These are phyloP conservation scores for Neoscytalidium dimidiatum DNA, from an alignment of 2,329 filamentous ascomycete genomes.

Conservation along the genomic window DNA sequence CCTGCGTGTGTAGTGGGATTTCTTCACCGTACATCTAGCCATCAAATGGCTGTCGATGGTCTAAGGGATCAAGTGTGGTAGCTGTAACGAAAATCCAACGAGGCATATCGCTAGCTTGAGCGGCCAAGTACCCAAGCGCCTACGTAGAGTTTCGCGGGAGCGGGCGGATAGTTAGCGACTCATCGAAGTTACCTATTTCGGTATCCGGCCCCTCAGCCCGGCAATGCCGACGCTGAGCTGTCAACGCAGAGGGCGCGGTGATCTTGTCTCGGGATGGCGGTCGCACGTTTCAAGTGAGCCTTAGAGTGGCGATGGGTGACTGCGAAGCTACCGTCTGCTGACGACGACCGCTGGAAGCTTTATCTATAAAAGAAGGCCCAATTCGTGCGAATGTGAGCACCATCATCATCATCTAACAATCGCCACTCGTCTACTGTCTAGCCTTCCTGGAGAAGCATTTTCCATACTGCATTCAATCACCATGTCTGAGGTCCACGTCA, in stretches of 20 bases:
- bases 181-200: not conserved
- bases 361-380: not conserved
- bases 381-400: not conserved
- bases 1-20: too few species aligned
- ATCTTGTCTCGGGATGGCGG: not conserved
- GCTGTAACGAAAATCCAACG: too few species aligned
- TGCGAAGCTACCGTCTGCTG: not conserved
- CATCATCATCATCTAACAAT: not conserved
- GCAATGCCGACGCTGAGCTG: not conserved
- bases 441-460: not conserved
- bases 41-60: too few species aligned
- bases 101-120: not conserved
- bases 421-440: not conserved
- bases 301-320: not conserved
- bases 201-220: not conserved
- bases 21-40: too few species aligned
- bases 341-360: not conserved
- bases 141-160: not conserved
- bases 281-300: not conserved
- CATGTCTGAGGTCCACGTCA: not conserved
- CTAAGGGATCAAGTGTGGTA: too few species aligned
- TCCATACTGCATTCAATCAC: not conserved
- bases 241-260: not conserved
- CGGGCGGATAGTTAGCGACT: not conserved
- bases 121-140: not conserved